Conservation (phyloP, 23 red algal genomes). For the Gracilariopsis chorda region DNA sequence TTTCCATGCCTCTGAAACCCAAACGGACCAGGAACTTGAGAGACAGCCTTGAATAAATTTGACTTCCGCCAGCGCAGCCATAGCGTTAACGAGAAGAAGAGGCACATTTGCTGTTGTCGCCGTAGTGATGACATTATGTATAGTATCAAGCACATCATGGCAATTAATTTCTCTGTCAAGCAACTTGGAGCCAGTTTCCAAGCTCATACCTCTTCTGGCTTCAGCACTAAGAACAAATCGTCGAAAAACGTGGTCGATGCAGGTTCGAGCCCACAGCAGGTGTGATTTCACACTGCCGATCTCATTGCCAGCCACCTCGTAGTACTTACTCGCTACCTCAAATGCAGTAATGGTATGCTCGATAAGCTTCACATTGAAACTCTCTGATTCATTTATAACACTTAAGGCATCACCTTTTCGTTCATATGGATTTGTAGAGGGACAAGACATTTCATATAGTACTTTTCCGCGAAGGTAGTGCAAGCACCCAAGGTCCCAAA, state of each 20-base stretch:
- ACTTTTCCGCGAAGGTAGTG: slow-evolving; percentile 53
- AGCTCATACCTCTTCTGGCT: slow-evolving; percentile 9
- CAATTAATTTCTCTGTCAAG: background rate
- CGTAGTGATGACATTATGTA: background rate
- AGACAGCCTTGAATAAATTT: slow-evolving; percentile 18
- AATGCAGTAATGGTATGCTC: slow-evolving; percentile 39
- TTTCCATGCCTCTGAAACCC: slow-evolving; percentile 60
- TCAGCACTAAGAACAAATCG: background rate
- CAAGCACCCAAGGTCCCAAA: slow-evolving; percentile 30
- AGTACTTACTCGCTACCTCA: slow-evolving; percentile 45
- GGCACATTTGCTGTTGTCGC: slow-evolving; percentile 25
- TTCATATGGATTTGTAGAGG: background rate
- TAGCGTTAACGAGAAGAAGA: slow-evolving; percentile 39
- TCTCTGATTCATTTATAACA: background rate
- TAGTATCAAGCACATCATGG: slow-evolving; percentile 10
- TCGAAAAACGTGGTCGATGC: slow-evolving; percentile 34
- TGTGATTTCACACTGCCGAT: slow-evolving; percentile 30
- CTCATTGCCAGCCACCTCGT: slow-evolving; percentile 42
- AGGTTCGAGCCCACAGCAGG: slow-evolving; percentile 34
- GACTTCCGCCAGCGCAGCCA: slow-evolving; percentile 47
- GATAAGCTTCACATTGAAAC: background rate
- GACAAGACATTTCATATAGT: slow-evolving; percentile 24
- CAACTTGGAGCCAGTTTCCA: background rate
- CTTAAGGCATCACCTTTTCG: too few species aligned
- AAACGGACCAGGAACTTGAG: background rate